Percentiles rank a stretch among this genome's conserved stretches.
Evolutionary conservation across 2,329 filamentous ascomycete species (phyloP).

Genomic region (Botryotinia calthae): DNA sequence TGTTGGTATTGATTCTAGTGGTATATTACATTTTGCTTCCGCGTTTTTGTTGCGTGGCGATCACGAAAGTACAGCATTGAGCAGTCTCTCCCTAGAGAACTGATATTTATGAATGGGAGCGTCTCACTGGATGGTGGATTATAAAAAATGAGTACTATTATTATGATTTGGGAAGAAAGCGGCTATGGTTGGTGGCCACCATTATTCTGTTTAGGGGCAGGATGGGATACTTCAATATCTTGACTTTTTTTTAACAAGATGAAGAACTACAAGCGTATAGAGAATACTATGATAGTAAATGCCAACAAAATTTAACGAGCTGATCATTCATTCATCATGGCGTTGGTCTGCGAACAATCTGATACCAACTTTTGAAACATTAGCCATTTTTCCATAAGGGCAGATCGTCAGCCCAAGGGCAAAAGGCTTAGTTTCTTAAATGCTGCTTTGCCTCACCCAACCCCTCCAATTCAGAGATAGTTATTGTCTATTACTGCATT

Average conservation of each 20-base stretch:
- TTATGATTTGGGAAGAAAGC: conserved; percentile 9
- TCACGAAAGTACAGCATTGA: conserved; percentile 3
- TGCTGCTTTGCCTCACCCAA: not conserved
- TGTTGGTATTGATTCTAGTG: conserved; percentile 18
- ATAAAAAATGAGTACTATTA: conserved; percentile 10
- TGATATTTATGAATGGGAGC: conserved; percentile 16
- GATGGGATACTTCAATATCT: conserved; percentile 3
- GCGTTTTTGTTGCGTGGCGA: conserved; percentile 12
- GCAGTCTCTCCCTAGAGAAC: not conserved
- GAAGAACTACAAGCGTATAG: not conserved
- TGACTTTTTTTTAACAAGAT: not conserved
- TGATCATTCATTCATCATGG: not conserved
- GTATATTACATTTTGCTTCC: conserved; percentile 6
- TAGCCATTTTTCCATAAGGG: not conserved
- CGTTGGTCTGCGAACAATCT: not conserved
- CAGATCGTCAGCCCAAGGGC: not conserved
- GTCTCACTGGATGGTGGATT: conserved; percentile 11
- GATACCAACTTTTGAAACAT: not conserved
- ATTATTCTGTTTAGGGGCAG: not conserved
- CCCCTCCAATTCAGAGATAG: not conserved
- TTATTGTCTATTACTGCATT: not conserved
- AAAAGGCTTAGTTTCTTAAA: not conserved
- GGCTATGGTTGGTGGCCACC: not conserved
- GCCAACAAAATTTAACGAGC: not conserved
- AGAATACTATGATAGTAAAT: not conserved